Evolutionary conservation across 345 rosid genomes (phyloP), one percentile per base, ranked within the genome.

Genomic region (Euphorbia lathyris): DNA sequence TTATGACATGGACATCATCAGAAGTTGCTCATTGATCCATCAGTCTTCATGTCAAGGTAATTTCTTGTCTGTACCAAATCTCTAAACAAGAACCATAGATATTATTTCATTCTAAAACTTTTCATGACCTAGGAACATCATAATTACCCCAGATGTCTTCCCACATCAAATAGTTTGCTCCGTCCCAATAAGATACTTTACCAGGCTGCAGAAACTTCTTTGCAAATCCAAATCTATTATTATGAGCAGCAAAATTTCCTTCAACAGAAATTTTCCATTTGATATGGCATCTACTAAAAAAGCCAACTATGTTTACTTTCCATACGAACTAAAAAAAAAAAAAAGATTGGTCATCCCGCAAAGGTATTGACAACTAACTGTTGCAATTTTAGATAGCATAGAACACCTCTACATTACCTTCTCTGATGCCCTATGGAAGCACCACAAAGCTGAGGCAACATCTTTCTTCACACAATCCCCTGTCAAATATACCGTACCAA

Each of bases 391-490:
- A 55, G 36, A 14, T 34, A 65, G 70, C 27, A 63, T 26, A 58
- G 57, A 45, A 43, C 19, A 48, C 20, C 23, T 43, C 13, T 30
- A 7, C 65, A 16, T 72, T 64, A 93, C 96, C 88, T 85, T 93
- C 77, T 91, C 93, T 6, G 98, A 84, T 79, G 97, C 92, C 71
- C 96, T 80, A 55, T 91, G 94, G 81, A 94, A 91, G 76, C 96
- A 94, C 96, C 97, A 91, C 71, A 91, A 76, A 63, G 97, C 98
- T 29, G 97, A 95, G 64, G 85, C 93, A 74, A 83, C 55, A 78
- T 95, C 99, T 83, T 95, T 87, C 83, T 86, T 92, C 75, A 92
- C 91, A 63, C 97, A 88, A 66, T 92, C 97, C 70, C 99, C 97
- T 0, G 92, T 82, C 75, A 90, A 75, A 80, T 91, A 92, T 65